Evolutionary conservation across 805 yeast species (phyloP), one percentile per base, ranked within the genome.

Genomic region (Metschnikowia cubensis): DNA sequence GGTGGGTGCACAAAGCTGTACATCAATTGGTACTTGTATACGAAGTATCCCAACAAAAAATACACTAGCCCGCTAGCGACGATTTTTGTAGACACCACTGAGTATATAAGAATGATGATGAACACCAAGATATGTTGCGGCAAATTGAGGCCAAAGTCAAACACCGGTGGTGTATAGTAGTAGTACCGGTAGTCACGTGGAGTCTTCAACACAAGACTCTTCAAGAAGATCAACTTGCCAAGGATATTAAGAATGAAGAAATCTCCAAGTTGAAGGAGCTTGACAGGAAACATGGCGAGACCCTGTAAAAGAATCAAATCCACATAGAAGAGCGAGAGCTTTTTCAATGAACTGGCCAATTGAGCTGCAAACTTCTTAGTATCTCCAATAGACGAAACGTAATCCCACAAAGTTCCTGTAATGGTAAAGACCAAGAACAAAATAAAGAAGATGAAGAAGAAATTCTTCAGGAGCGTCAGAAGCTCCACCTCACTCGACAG

Each of bases 291-390:
- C 83, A 82, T 79, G 1, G 82, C 82, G 46, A 82, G 59, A 0
- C 90, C 94, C 64, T 87, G 94, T 50, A 86, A 74, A 20, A 86
- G 70, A 51, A 86, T 85, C 66, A 81, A 71, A 59, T 81, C 82
- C 46, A 76, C 80, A 55, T 81, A 81, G 56, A 81, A 81, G 42
- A 81, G 65, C 2, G 83, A 77, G 35, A 79, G 64, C 38, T 74
- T 70, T 59, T 77, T 78, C 48, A 81, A 69, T 1, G 84, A 79
- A 11, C 71, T 67, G 5, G 84, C 84, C 51, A 81, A 61, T 48
- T 78, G 74, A 49, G 75, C 79, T 0, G 84, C 84, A 50, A 81
- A 78, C 59, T 76, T 77, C 13, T 84, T 80, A 10, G 85, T 80
- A 57, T 81, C 85, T 22, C 82, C 72, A 18, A 82, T 69, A 45